Evolutionary conservation across 2,329 filamentous ascomycete genomes (phyloP).

Genomic region (Calonectria pseudoreteaudii): DNA sequence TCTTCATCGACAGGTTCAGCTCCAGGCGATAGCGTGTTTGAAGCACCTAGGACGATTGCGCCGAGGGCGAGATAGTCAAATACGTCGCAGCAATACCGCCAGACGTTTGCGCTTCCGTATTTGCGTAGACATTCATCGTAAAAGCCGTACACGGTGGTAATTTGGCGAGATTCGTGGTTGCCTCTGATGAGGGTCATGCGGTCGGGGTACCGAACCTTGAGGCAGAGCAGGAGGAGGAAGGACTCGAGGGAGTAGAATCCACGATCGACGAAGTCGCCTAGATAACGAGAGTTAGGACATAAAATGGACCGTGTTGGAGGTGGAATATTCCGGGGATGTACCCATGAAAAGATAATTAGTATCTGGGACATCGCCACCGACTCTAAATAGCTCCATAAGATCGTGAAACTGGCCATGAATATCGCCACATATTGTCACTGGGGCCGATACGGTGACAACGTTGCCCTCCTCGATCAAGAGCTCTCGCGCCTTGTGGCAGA

Average conservation of each 20-base stretch:
- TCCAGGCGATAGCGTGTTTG: constrained; percentile 68
- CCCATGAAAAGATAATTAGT: constrained; percentile 98
- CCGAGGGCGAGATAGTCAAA: constrained; percentile 96
- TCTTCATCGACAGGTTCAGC: constrained; percentile 73
- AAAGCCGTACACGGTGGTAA: constrained; percentile 97
- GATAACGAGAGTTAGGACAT: not conserved
- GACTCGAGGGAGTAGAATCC: constrained; percentile 98
- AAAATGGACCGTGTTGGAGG: not conserved
- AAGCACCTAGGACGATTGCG: constrained; percentile 90
- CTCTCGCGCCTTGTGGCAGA: constrained; percentile 97
- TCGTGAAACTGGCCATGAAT: constrained; percentile 98
- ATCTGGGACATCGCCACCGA: constrained; percentile 92
- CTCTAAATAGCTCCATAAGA: constrained; percentile 94
- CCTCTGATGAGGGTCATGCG: constrained; percentile 96
- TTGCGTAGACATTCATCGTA: constrained; percentile 97
- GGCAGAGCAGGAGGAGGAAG: constrained; percentile 92
- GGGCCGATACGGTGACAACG: constrained; percentile 93
- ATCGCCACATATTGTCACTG: constrained; percentile 97
- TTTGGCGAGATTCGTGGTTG: constrained; percentile 96
- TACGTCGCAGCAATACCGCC: constrained; percentile 96
- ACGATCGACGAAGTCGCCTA: constrained; percentile 96
- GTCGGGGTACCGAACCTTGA: constrained; percentile 97
- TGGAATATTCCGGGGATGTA: constrained; percentile 45
- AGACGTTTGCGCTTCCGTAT: constrained; percentile 96
- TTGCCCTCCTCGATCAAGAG: constrained; percentile 97